Conservation (phyloP, 2,329 filamentous ascomycete genomes). For the Fonsecaea pugnacius region DNA sequence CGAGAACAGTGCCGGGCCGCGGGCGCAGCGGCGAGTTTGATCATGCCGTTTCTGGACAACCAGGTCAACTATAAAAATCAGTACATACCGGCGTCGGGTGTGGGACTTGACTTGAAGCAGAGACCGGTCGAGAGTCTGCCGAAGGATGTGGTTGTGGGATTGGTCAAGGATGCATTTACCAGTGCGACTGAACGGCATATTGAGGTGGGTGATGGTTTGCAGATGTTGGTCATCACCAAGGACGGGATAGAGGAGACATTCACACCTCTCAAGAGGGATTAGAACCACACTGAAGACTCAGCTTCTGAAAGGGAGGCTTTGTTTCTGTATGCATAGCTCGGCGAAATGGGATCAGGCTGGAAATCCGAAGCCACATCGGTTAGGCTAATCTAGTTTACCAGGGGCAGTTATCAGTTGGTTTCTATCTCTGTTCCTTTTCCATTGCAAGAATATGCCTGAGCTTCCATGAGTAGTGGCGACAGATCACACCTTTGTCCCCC, state of each 20-base stretch:
- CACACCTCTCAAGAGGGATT: constrained; percentile 87
- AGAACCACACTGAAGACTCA: constrained; percentile 42
- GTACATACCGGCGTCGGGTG: constrained; percentile 83
- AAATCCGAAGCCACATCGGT: constrained; percentile 10
- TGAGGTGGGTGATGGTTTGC: constrained; percentile 93
- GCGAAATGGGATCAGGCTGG: constrained; percentile 21
- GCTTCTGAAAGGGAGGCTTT: constrained; percentile 10
- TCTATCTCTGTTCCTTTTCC: constrained; percentile 7
- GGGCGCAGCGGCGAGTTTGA: constrained; percentile 87
- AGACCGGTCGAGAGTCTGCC: constrained; percentile 64
- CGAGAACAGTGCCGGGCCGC: constrained; percentile 93
- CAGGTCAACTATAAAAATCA: constrained; percentile 99
- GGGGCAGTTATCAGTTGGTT: background rate
- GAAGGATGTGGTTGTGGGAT: constrained; percentile 71
- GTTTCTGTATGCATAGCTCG: constrained; percentile 28
- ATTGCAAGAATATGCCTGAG: background rate
- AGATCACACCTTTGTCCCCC: background rate
- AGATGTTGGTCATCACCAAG: constrained; percentile 91
- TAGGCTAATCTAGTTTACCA: background rate
- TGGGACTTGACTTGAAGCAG: constrained; percentile 78
- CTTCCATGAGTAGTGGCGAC: background rate
- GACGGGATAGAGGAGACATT: constrained; percentile 86
- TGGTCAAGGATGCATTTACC: constrained; percentile 97
- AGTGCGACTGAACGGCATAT: constrained; percentile 98
- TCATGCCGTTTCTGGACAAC: constrained; percentile 99